A percentile compares a stretch with the other conserved stretches of the same genome.
Conservation (phyloP, 2,329 filamentous ascomycete genomes). For the Ambrosiella xylebori region DNA sequence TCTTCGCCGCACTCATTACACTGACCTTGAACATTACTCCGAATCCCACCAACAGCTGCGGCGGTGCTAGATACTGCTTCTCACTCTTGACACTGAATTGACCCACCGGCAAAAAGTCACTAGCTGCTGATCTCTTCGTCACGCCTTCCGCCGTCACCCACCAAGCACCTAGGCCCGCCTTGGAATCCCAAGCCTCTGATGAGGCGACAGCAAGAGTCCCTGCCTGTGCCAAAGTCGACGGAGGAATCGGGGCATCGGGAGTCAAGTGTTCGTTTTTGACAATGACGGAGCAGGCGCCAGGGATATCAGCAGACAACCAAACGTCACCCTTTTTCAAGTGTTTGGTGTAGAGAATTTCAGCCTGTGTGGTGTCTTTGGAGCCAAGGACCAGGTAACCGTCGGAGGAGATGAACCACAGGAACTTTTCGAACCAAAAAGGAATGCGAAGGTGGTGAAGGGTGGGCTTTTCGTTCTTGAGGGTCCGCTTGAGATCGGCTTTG, state of each 20-base stretch:
- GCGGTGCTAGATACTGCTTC: conserved; percentile 82
- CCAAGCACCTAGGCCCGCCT: conserved; percentile 88
- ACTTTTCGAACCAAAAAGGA: conserved; percentile 94
- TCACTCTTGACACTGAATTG: conserved; percentile 67
- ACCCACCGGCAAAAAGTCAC: conserved; percentile 64
- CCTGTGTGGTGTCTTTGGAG: conserved; percentile 76
- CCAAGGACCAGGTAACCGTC: conserved; percentile 87
- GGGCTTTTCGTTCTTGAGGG: conserved; percentile 80
- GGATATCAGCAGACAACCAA: conserved; percentile 79
- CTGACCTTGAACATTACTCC: conserved; percentile 78
- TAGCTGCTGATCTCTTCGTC: conserved; percentile 62
- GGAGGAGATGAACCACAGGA: conserved; percentile 84
- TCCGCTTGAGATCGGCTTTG: conserved; percentile 30
- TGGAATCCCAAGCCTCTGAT: conserved; percentile 87
- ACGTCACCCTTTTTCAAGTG: conserved; percentile 79
- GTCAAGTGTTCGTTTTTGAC: conserved; percentile 73
- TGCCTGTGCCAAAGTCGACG: conserved; percentile 78
- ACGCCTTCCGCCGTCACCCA: conserved; percentile 89
- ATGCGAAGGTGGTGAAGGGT: conserved; percentile 66
- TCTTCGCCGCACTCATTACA: conserved; percentile 58
- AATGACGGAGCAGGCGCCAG: conserved; percentile 68
- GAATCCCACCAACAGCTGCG: conserved; percentile 74
- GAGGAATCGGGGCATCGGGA: conserved; percentile 73
- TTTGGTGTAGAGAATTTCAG: conserved; percentile 75
- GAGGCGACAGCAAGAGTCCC: conserved; percentile 70